Conservation (phyloP, 371 early-diverging fungal species). For the Zychaea mexicana region DNA sequence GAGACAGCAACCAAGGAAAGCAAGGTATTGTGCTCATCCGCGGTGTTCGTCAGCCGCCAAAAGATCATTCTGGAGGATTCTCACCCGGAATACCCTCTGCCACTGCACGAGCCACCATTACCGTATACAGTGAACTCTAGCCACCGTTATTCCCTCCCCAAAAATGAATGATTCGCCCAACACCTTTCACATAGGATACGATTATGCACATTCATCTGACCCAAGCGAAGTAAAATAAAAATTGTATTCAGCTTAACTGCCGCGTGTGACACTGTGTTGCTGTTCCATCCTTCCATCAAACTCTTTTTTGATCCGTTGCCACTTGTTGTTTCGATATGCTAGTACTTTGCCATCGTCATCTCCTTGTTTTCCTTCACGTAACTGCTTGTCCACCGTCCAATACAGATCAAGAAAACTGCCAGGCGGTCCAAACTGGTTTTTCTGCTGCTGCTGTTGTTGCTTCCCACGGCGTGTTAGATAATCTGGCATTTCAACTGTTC, state of each 20-base stretch:
- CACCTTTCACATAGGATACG: too few relatives aligned
- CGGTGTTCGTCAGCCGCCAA: neutral
- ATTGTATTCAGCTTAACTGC: too few relatives aligned
- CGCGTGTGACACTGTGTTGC: too few relatives aligned
- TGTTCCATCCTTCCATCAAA: slow-evolving; percentile 4
- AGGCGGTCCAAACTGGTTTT: slow-evolving; percentile 8
- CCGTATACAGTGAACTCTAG: neutral
- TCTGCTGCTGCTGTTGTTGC: neutral
- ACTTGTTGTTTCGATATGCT: neutral
- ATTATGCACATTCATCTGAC: too few relatives aligned
- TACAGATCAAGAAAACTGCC: slow-evolving; percentile 3
- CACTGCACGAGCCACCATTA: neutral
- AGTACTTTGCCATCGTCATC: slow-evolving; percentile 4
- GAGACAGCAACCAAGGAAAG: neutral
- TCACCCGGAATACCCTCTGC: neutral
- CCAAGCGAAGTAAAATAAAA: too few relatives aligned
- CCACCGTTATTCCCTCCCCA: neutral
- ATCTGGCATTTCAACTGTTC: too few relatives aligned
- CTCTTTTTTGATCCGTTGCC: slow-evolving; percentile 9
- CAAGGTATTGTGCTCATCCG: neutral
- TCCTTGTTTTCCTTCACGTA: slow-evolving; percentile 12
- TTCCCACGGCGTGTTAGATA: neutral
- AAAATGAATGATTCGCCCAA: too few relatives aligned
- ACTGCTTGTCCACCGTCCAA: slow-evolving; percentile 13
- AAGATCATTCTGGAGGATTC: neutral